A percentile compares a stretch with the other conserved stretches of the same genome.
Evolutionary conservation across 495 filamentous ascomycete species (phyloP).

Genomic region (Lentithecium fluviatile): DNA sequence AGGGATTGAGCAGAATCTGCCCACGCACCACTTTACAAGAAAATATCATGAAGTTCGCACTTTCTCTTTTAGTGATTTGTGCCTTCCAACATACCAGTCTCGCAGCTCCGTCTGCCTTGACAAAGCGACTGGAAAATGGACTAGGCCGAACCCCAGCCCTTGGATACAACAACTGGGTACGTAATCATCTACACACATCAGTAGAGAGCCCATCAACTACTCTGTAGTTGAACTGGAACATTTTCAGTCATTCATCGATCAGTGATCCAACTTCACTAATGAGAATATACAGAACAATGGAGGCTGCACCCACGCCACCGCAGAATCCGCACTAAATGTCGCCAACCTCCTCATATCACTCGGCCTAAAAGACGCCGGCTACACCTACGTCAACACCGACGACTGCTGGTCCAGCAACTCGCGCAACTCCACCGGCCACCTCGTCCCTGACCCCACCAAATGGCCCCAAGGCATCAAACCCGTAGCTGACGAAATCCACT

Average conservation of each 20-base stretch:
- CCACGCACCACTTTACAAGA: too few species aligned
- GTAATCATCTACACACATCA: too few species aligned
- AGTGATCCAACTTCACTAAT: too few species aligned
- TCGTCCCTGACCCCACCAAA: constrained; percentile 34
- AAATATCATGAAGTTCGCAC: too few species aligned
- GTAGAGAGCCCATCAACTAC: not conserved
- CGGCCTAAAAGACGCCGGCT: constrained; percentile 38
- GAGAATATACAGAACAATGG: not conserved
- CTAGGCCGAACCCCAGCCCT: not conserved
- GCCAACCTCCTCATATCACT: constrained; percentile 33
- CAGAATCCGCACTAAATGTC: not conserved
- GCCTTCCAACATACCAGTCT: too few species aligned
- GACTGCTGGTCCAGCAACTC: constrained; percentile 34
- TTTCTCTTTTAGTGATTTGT: too few species aligned
- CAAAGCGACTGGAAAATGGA: not conserved
- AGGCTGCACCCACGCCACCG: not conserved
- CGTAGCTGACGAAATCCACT: constrained; percentile 39
- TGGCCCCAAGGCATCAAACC: constrained; percentile 43
- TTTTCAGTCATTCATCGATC: too few species aligned
- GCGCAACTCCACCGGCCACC: constrained; percentile 25
- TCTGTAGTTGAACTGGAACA: not conserved
- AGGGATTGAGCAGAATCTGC: too few species aligned
- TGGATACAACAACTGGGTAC: not conserved
- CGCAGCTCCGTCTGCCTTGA: not conserved
- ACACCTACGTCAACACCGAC: constrained; percentile 40